Percentiles rank a stretch among this genome's conserved stretches.
Conservation (phyloP, 1,284 basidiomycete genomes). For the Pseudomicrostroma phylloplanum region DNA sequence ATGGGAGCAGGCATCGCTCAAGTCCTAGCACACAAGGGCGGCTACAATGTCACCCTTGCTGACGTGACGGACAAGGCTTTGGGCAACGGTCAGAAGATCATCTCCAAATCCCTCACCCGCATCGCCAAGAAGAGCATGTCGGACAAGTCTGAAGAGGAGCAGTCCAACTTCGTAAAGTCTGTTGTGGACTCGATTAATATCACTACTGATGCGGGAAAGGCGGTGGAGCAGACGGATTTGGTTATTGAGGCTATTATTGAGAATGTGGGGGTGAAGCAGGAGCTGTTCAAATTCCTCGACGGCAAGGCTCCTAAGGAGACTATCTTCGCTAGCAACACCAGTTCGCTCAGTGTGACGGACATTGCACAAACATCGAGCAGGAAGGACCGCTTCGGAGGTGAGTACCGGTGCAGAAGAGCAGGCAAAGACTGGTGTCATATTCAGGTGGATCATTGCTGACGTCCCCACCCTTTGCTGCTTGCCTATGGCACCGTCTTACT, state of each 20-base stretch:
- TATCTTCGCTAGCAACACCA: slow-evolving; percentile 60
- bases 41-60: slow-evolving; percentile 52
- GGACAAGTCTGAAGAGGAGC: slow-evolving; percentile 53
- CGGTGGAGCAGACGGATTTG: slow-evolving; percentile 56
- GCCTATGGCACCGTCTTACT: no score
- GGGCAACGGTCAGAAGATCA: slow-evolving; percentile 57
- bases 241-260: slow-evolving; percentile 61
- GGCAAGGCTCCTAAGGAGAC: slow-evolving; percentile 53
- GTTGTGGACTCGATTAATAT: slow-evolving; percentile 55
- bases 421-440: neutral
- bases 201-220: slow-evolving; percentile 56
- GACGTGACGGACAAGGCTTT: slow-evolving; percentile 52
- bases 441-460: neutral
- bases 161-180: slow-evolving; percentile 48
- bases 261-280: slow-evolving; percentile 57
- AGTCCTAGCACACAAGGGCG: slow-evolving; percentile 47
- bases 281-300: slow-evolving; percentile 58
- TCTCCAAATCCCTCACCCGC: slow-evolving; percentile 56
- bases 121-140: slow-evolving; percentile 56
- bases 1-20: slow-evolving; percentile 50
- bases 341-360: slow-evolving; percentile 55
- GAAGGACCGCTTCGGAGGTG: slow-evolving; percentile 36
- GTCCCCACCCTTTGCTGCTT: slow-evolving; percentile 19
- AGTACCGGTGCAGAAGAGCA: neutral
- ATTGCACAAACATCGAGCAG: slow-evolving; percentile 52